A percentile compares a stretch with the other conserved stretches of the same genome.
These are phyloP conservation scores for Candida albicans DNA, from an alignment of 1,139 yeast species.

Conservation along the genomic window DNA sequence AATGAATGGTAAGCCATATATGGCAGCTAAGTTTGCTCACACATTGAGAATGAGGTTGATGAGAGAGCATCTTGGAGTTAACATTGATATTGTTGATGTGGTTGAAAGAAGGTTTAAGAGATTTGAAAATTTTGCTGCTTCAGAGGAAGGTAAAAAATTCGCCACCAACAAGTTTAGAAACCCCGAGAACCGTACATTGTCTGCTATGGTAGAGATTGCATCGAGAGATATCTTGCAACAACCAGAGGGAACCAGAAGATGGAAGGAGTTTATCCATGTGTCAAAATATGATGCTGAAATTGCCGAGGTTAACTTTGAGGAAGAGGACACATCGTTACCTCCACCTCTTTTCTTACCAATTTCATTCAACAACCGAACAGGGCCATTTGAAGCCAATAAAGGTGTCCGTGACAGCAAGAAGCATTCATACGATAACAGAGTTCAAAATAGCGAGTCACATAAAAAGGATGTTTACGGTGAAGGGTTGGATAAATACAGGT, in stretches of 20 bases:
- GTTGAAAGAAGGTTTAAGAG: conserved; percentile 74
- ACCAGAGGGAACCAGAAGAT: conserved; percentile 46
- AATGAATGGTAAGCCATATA: conserved; percentile 81
- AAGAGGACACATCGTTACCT: conserved; percentile 29
- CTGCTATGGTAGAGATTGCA: conserved; percentile 76
- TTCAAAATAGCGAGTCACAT: conserved; percentile 66
- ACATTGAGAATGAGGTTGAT: conserved; percentile 84
- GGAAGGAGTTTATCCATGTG: conserved; percentile 40
- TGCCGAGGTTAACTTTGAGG: conserved; percentile 27
- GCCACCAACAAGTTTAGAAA: conserved; percentile 41
- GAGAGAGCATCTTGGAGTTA: conserved; percentile 96
- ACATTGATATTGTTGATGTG: conserved; percentile 81
- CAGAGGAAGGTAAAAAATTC: conserved; percentile 43
- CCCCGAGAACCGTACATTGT: conserved; percentile 36
- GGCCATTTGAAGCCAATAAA: conserved; percentile 66
- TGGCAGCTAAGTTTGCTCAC: conserved; percentile 87
- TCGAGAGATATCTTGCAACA: conserved; percentile 62
- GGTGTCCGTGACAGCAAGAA: conserved; percentile 86
- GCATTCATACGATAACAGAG: conserved; percentile 77
- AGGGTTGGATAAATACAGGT: conserved; percentile 64
- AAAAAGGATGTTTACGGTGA: conserved; percentile 71
- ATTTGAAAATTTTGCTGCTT: conserved; percentile 56
- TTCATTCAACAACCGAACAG: conserved; percentile 86
- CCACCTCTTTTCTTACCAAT: conserved; percentile 48
- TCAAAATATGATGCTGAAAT: conserved; percentile 18